Evolutionary conservation across 176 grass and related monocot species (phyloP).

Genomic region (Zea mays): DNA sequence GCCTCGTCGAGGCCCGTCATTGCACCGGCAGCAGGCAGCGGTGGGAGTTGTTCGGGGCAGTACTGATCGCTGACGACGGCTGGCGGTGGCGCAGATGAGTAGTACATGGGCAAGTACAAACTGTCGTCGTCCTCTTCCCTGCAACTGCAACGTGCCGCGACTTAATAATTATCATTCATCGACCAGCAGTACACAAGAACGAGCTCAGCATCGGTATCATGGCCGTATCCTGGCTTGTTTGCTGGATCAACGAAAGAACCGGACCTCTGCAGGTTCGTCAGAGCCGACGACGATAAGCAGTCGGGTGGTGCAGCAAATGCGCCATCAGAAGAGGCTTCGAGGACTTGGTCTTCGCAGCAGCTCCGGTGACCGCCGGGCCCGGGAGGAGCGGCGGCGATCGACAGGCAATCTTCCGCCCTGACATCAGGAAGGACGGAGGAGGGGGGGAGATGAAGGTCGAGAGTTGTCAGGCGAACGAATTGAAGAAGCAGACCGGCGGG

Average conservation of each 20-base stretch:
- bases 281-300: not conserved
- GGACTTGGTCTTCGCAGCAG: not conserved
- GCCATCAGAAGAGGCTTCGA: not conserved
- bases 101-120: not conserved
- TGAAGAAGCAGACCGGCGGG: too few relatives aligned
- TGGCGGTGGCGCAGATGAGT: not conserved
- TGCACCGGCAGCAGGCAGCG: too few relatives aligned
- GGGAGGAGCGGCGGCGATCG: too few relatives aligned
- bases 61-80: too few relatives aligned
- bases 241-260: not conserved
- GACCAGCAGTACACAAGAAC: too few relatives aligned
- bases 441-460: too few relatives aligned
- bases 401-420: not conserved
- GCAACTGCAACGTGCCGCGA: conserved; percentile 1
- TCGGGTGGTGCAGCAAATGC: too few relatives aligned
- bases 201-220: too few relatives aligned
- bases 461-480: not conserved
- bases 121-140: not conserved
- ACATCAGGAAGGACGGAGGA: not conserved
- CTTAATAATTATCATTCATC: too few relatives aligned
- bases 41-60: too few relatives aligned
- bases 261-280: conserved; percentile 13
- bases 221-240: too few relatives aligned
- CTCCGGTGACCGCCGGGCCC: too few relatives aligned
- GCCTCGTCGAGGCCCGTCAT: not conserved